Evolutionary conservation across 2,329 filamentous ascomycete species (phyloP), one percentile per base, ranked within the genome.

Genomic region (Lachnellula occidentalis): DNA sequence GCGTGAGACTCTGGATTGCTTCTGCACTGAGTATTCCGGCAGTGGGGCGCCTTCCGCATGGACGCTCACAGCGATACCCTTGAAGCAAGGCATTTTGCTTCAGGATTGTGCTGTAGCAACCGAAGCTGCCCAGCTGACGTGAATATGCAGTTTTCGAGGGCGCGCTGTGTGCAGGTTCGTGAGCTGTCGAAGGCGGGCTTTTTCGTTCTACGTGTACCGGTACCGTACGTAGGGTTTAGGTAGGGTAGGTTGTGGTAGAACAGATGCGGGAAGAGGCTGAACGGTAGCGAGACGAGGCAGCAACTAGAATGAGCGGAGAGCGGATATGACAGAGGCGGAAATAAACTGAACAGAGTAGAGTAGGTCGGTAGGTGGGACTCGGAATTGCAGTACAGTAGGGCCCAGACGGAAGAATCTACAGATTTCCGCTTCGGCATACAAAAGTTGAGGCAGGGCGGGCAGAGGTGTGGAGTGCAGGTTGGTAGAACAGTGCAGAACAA

Each of bases 41-140:
- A 99, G 83, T 62, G 94, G 92, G 64, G 90, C 77, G 59, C 80
- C 81, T 69, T 86, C 85, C 55, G 83, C 82, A 76, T 99, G 94
- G 72, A 97, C 95, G 81, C 90, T 95, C 71, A 97, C 92, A 67
- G 94, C 92, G 75, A 99, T 91, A 74, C 94, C 94, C 79, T 97
- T 95, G 78, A 97, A 99, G 83, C 92, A 97, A 77, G 94, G 94
- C 94, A 88, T 88, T 61, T 53, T 59, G 45, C 48, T 53, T 56
- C 50, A 56, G 41, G 31, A 27, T 50, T 49, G 48, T 51, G 52
- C 54, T 54, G 56, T 45, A 48, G 61, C 63, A 63, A 62, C 53
- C 55, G 55, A 58, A 62, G 59, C 60, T 58, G 64, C 60, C 53
- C 48, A 62, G 58, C 51, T 43, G 39, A 14, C 37, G 50, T 34